Base-by-base conservation (phyloP, 495 filamentous ascomycete genomes). In the Neurospora discreta region DNA sequence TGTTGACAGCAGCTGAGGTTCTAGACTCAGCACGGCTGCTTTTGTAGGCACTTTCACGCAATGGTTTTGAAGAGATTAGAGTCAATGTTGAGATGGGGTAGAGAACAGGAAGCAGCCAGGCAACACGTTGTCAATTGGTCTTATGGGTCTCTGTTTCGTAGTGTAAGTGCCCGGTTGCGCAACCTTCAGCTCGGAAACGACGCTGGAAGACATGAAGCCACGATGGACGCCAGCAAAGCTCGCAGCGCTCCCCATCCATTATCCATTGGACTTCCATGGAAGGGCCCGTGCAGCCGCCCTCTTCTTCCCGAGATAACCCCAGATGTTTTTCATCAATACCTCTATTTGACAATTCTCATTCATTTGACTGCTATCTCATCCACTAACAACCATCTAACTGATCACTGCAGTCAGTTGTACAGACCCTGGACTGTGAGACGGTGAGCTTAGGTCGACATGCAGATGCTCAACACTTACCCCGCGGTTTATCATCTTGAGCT, bases 121-220 rank as follows among this genome's bases (percentile, higher is more conserved):
- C 26, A 65, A 18, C 26, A 3, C 26, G 13, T 3, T 3, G 52
- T 33, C 52, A 65, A 65, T 65, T 65, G 52, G 26, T 65, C 52
- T 65, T 33, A 65, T 65, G 52, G 52, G 52, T 65, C 52, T 33
- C 52, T 33, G 52, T 65, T 65, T 36, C 6, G 33, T 36, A 36
- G 33, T 36, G 33, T 36, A 65, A 65, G 52, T 65, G 33, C 33
- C 33, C 4, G 52, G 52, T 65, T 65, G 52, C 26, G 52, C 52
- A 60, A 38, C 5, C 6, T 38, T 38, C 33, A 30, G 52, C 52
- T 60, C 52, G 26, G 52, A 60, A 60, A 60, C 46, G 23, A 60
- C 10, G 44, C 23, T 13, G 46, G 52, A 60, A 76, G 52, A 60
- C 74, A 70, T 68, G 70, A 69, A 41, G 71, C 43, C 65, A 65